Evolutionary conservation across 768 basidiomycete species (phyloP), one percentile per base, ranked within the genome.

Genomic region (Trametes cingulata): DNA sequence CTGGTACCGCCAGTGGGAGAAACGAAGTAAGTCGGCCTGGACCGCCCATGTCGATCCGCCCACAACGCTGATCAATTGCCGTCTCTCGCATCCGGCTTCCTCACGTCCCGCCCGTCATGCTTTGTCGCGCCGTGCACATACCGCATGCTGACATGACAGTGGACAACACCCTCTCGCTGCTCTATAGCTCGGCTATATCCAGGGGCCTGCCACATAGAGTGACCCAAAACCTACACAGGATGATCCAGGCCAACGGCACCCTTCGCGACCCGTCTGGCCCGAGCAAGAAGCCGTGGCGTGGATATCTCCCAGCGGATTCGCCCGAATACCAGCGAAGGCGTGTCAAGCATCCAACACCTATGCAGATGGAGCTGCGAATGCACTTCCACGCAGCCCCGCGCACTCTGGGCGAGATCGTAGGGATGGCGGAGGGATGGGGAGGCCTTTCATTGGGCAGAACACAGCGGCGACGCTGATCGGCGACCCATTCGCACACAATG

Each of bases 181-280:
- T 91, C 46, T 79, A 83, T 71, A 82, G 77, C 25, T 86, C 90
- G n/a, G 80, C 82, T 3, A 76, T 77, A 58, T 80, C 83, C 35
- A 82, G 87, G 25, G 90, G 90, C 14, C 72, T 88, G 14, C 71
- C 88, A 12, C 85, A 89, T 67, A 74, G 74, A 57, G 65, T 85
- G 6, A 84, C 86, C 6, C 80, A 80, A 17, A 89, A 90, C 65
- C 71, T 88, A 13, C 20, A 63, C 83, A 50, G 64, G 76, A 29
- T 75, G 68, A 53, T 64, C 66, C 37, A 71, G 78, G 71, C 78
- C 72, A 65, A 64, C 46, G 9, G 14, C 7, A 15, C 52, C n/a
- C 33, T 53, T 27, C 52, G 52, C 43, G 29, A 46, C 40, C 41
- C 52, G 20, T 10, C 42, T 7, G n/a, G 8, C 6, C 45, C 46